Conservation (phyloP, 2,329 filamentous ascomycete species). For the Fusarium napiforme region DNA sequence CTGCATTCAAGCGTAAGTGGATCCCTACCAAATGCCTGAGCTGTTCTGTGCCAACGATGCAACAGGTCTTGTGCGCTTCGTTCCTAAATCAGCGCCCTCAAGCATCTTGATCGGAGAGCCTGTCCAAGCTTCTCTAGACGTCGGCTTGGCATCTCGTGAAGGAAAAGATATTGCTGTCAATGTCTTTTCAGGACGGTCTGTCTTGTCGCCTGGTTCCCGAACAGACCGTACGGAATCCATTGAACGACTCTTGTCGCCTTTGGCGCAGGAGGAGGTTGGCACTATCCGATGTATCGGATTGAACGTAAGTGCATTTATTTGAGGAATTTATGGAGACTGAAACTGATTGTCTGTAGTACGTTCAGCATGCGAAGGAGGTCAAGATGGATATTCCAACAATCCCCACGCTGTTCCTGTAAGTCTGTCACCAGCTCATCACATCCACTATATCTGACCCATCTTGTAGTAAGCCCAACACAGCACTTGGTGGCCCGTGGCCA, state of each 20-base stretch:
- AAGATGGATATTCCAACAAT: slow-evolving; percentile 7
- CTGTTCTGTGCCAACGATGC: background rate
- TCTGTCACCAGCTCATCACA: no score
- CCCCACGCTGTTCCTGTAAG: slow-evolving; percentile 5
- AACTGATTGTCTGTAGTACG: background rate
- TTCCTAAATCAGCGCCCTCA: background rate
- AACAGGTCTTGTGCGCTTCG: slow-evolving; percentile 8
- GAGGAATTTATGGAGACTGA: fast-evolving
- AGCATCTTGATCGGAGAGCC: slow-evolving; percentile 9
- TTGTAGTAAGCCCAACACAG: background rate
- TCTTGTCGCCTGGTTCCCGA: background rate
- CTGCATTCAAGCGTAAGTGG: slow-evolving; percentile 1
- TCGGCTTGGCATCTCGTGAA: background rate
- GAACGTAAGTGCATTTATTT: fast-evolving
- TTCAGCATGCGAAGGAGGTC: slow-evolving; percentile 3
- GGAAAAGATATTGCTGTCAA: background rate
- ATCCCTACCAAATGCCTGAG: fast-evolving
- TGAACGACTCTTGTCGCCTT: background rate
- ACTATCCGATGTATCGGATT: slow-evolving; percentile 10
- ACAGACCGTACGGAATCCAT: background rate
- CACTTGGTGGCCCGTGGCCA: background rate
- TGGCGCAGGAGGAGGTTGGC: background rate
- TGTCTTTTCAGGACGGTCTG: background rate
- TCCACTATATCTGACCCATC: fast-evolving
- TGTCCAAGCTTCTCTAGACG: background rate